Evolutionary conservation across 2,329 filamentous ascomycete genomes (phyloP), one percentile per base, ranked within the genome.

Genomic region (Aspergillus floridensis): DNA sequence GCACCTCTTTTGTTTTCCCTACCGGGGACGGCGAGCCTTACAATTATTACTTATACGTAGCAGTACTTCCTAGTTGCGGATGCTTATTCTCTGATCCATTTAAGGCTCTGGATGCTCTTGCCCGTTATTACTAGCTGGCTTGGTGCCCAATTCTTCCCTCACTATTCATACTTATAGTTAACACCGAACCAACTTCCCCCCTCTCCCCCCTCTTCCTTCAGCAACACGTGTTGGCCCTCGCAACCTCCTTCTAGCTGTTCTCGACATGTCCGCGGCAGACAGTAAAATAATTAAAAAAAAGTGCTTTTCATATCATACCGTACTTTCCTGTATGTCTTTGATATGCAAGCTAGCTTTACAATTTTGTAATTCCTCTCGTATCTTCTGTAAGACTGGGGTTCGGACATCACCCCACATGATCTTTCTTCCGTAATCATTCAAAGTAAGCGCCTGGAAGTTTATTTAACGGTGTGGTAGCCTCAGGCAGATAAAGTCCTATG

Each of bases 201-300:
- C 32, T 14, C 21, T 49, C 12, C 6, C 21, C 19, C 46, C 21
- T 21, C 19, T 24, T 48, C 46, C 24, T 57, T 62, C 63, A 48
- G 29, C 54, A 56, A 59, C 63, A 65, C 61, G 61, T 62, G 63
- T 60, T 44, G 41, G 49, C 19, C 47, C 48, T 50, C 49, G 32
- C 5, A 35, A 16, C 14, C 14, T 44, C 5, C 16, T 44, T 44
- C 11, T 44, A 1, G 14, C 38, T 44, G n/a, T 59, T 57, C 48
- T 55, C 57, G 61, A 62, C 56, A 54, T 65, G 60, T 65, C 63
- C 51, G 50, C 12, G 19, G 16, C 50, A 38, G 19, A 53, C 31
- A 41, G 38, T 8, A 29, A 29, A 10, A 12, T 4, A 22, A 22
- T n/a, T n/a, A 22, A 44, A 19, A 3, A n/a, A 12, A 16, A 19